These are phyloP conservation scores for Chloranthus sessilifolius DNA, from an alignment of 164 flowering plant species.

Conservation along the genomic window DNA sequence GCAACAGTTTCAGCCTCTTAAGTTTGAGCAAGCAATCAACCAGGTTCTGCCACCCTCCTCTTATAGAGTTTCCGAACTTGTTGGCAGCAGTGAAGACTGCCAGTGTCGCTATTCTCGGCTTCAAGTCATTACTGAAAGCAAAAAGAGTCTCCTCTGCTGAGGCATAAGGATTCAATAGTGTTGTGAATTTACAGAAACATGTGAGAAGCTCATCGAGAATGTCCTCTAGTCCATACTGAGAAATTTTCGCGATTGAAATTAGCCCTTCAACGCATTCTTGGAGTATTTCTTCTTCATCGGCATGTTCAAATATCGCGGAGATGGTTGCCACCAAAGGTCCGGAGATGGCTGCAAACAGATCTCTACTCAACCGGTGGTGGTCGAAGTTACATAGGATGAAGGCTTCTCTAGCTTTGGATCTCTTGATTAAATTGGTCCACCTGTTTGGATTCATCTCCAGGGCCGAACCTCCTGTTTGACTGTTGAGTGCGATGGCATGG, in stretches of 20 bases:
- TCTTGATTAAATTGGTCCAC: conserved; percentile 71
- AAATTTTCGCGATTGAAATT: conserved; percentile 59
- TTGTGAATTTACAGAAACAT: conserved; percentile 80
- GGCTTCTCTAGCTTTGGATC: conserved; percentile 38
- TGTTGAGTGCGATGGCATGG: conserved; percentile 52
- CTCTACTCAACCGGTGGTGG: conserved; percentile 47
- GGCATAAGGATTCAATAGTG: conserved; percentile 77
- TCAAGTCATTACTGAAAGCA: conserved; percentile 67
- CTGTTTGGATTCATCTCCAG: conserved; percentile 61
- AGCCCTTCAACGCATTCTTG: conserved; percentile 74
- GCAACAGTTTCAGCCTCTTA: conserved; percentile 73
- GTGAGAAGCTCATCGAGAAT: conserved; percentile 78
- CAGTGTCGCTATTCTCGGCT: conserved; percentile 83
- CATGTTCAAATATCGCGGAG: conserved; percentile 69
- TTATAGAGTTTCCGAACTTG: conserved; percentile 53
- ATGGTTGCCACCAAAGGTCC: conserved; percentile 79
- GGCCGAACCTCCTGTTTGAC: conserved; percentile 22
- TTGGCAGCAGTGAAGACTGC: conserved; percentile 86
- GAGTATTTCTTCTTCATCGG: conserved; percentile 73
- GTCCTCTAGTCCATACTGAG: conserved; percentile 68
- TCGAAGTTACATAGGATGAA: conserved; percentile 41
- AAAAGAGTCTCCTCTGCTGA: conserved; percentile 84
- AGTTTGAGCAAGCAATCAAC: conserved; percentile 84
- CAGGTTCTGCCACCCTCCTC: conserved; percentile 87
- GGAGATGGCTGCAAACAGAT: conserved; percentile 80